A percentile compares a stretch with the other conserved stretches of the same genome.
Conservation (phyloP, 2,329 filamentous ascomycete genomes). For the Plenodomus lindquistii region DNA sequence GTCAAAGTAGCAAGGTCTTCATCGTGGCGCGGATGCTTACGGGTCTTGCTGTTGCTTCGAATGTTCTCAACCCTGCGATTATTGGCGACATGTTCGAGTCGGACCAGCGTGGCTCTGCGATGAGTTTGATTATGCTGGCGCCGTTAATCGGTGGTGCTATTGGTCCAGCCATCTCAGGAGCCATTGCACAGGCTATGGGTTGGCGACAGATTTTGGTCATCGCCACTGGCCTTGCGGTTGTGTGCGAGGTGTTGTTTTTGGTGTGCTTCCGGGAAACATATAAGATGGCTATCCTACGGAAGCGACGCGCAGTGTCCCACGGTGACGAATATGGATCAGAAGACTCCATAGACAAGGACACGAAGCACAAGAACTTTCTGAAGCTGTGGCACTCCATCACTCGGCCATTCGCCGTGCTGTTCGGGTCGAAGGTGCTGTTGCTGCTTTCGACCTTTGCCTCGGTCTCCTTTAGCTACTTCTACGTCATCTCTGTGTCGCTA, state of each 20-base stretch:
- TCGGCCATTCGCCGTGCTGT: constrained; percentile 48
- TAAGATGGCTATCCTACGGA: constrained; percentile 57
- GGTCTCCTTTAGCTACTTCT: constrained; percentile 51
- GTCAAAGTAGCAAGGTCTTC: constrained; percentile 44
- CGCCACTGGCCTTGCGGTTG: constrained; percentile 51
- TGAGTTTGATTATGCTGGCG: constrained; percentile 61
- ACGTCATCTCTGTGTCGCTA: constrained; percentile 52
- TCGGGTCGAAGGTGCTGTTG: constrained; percentile 59
- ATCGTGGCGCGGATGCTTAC: constrained; percentile 51
- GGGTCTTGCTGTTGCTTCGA: constrained; percentile 49
- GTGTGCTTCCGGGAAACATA: constrained; percentile 64
- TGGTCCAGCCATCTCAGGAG: constrained; percentile 60
- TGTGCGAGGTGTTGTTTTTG: constrained; percentile 58
- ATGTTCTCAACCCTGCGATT: constrained; percentile 66
- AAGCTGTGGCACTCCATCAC: constrained; percentile 46
- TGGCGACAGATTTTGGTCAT: constrained; percentile 61
- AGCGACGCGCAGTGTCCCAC: constrained; percentile 24
- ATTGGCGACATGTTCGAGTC: constrained; percentile 65
- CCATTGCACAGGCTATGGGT: constrained; percentile 58
- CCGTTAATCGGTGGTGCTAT: constrained; percentile 62
- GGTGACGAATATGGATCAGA: constrained; percentile 16
- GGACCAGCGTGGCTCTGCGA: constrained; percentile 61
- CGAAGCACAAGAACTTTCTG: constrained; percentile 20
- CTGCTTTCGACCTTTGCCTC: constrained; percentile 52
- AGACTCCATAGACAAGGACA: constrained; percentile 10